phyloP scores from a whole-genome alignment of 1,139 yeast genomes.

The Saccharomycopsis hybrid region DNA sequence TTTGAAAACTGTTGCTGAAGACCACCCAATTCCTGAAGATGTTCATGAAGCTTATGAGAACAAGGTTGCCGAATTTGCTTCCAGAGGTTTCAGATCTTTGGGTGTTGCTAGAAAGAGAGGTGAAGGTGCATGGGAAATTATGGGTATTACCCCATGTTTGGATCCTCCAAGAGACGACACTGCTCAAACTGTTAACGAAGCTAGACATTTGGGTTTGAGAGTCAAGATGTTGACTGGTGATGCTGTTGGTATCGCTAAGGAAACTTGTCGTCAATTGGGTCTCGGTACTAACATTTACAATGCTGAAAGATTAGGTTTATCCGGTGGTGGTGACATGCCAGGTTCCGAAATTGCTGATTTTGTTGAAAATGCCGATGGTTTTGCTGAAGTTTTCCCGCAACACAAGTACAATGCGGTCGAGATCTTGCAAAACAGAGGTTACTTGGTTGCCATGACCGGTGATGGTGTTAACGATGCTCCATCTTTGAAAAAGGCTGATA shows the following conservation, averaged over 20 bases:
- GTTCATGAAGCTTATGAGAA: conserved; percentile 91
- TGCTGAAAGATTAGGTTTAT: conserved; percentile 94
- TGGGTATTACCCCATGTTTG: conserved; percentile 98
- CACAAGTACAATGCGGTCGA: conserved; percentile 91
- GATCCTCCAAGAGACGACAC: conserved; percentile 91
- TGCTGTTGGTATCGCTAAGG: conserved; percentile 98
- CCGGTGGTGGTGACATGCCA: conserved; percentile 95
- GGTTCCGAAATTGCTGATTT: conserved; percentile 95
- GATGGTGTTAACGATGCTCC: conserved; percentile 98
- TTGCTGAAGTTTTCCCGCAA: conserved; percentile 97
- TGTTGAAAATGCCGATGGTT: conserved; percentile 95
- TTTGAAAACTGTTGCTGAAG: conserved; percentile 92
- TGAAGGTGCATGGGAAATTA: conserved; percentile 97
- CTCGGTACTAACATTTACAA: conserved; percentile 95
- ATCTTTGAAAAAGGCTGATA: conserved; percentile 91
- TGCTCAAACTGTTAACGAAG: conserved; percentile 93
- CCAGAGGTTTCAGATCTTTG: conserved; percentile 97
- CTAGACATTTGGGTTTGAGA: conserved; percentile 87
- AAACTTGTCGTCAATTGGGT: conserved; percentile 96
- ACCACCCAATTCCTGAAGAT: conserved; percentile 95
- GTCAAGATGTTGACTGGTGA: conserved; percentile 99
- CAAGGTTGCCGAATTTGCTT: conserved; percentile 95
- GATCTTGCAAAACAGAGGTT: conserved; percentile 85
- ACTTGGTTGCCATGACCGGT: conserved; percentile 98
- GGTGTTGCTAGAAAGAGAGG: conserved; percentile 99